These are phyloP conservation scores for Brassica balearica DNA, from an alignment of 441 rosid species.

Conservation along the genomic window DNA sequence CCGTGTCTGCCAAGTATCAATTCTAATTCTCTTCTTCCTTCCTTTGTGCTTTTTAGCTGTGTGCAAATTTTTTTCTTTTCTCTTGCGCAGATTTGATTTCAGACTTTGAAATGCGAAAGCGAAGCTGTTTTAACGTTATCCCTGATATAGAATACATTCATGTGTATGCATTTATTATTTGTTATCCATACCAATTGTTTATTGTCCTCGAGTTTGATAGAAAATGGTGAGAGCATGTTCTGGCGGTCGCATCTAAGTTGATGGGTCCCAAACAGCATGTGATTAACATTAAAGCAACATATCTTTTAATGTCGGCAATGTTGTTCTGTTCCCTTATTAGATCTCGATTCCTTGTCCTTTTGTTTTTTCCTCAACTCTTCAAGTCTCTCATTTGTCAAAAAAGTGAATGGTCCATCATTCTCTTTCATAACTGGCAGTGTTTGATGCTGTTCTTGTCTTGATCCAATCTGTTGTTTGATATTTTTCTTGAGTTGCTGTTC, in stretches of 20 bases:
- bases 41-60: conserved; percentile 35
- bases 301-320: conserved; percentile 46
- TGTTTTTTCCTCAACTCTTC: conserved; percentile 24
- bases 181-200: not conserved
- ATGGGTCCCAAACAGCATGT: conserved; percentile 65
- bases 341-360: conserved; percentile 16
- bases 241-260: conserved; percentile 42
- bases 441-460: conserved; percentile 19
- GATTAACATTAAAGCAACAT: conserved; percentile 46
- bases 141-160: conserved; percentile 23
- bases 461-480: not conserved
- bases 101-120: conserved; percentile 42
- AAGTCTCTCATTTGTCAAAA: conserved; percentile 27
- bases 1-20: conserved; percentile 55
- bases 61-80: conserved; percentile 24
- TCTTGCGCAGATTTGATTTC: conserved; percentile 31
- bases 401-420: conserved; percentile 33
- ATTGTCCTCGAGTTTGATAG: not conserved
- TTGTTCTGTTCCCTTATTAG: conserved; percentile 20
- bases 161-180: conserved; percentile 39
- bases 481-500: not conserved
- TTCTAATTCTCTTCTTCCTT: conserved; percentile 3
- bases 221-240: conserved; percentile 40
- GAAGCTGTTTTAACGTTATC: conserved; percentile 21
- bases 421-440: conserved; percentile 7